Conservation (phyloP, 2,329 filamentous ascomycete species). For the Seiridium cupressi region DNA sequence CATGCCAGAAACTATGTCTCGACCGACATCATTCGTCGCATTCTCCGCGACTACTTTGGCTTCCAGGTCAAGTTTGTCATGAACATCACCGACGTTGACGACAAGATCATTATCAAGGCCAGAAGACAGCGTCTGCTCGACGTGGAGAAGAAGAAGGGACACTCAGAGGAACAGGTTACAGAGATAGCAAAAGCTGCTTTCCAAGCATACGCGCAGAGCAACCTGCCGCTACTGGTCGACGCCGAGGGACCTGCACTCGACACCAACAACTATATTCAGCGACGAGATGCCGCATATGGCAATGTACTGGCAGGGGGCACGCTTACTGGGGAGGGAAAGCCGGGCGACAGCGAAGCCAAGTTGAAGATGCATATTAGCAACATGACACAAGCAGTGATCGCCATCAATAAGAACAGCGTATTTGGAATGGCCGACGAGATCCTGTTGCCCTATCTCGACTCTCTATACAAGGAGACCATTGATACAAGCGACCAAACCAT, state of each 20-base stretch:
- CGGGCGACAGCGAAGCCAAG: constrained; percentile 80
- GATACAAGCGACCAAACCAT: constrained; percentile 66
- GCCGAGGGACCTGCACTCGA: constrained; percentile 41
- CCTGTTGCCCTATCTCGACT: constrained; percentile 80
- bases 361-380: constrained; percentile 83
- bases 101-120: constrained; percentile 65
- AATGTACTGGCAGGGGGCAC: constrained; percentile 54
- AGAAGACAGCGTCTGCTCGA: constrained; percentile 80
- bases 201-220: constrained; percentile 52
- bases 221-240: constrained; percentile 49
- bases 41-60: constrained; percentile 79
- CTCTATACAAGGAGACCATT: constrained; percentile 59
- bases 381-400: constrained; percentile 49
- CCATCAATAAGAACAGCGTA: constrained; percentile 46
- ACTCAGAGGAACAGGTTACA: constrained; percentile 43
- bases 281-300: constrained; percentile 52
- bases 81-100: constrained; percentile 87
- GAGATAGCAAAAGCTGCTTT: constrained; percentile 53
- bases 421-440: constrained; percentile 63
- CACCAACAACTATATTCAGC: constrained; percentile 46
- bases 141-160: constrained; percentile 70
- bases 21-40: constrained; percentile 82
- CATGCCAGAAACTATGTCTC: constrained; percentile 90
- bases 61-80: constrained; percentile 85
- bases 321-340: constrained; percentile 54